Evolutionary conservation across 306 rosid genomes (phyloP).

Genomic region (Trifolium fragiferum): DNA sequence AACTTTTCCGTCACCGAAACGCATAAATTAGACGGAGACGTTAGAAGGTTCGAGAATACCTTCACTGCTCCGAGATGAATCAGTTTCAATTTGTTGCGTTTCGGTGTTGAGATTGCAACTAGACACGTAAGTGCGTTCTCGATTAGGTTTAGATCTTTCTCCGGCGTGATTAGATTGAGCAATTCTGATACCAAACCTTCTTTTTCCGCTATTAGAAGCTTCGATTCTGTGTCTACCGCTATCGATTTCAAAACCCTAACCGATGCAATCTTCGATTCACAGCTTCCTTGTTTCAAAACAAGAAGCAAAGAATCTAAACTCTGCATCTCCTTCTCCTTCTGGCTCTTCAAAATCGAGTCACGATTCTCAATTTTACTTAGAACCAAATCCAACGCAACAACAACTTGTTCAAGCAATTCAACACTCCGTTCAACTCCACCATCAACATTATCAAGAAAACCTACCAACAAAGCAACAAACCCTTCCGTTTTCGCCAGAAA

Average conservation of each 20-base stretch:
- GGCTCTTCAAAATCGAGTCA: slow-evolving; percentile 52
- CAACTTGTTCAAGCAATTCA: slow-evolving; percentile 54
- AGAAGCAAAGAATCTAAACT: slow-evolving; percentile 57
- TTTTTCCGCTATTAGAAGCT: slow-evolving; percentile 63
- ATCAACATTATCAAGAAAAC: slow-evolving; percentile 62
- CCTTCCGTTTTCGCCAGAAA: slow-evolving; percentile 58
- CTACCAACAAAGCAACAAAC: slow-evolving; percentile 53
- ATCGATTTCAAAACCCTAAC: slow-evolving; percentile 57
- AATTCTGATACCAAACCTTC: slow-evolving; percentile 62
- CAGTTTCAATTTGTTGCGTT: slow-evolving; percentile 54
- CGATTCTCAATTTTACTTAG: slow-evolving; percentile 45
- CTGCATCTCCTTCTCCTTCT: neutral
- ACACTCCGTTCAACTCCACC: slow-evolving; percentile 32
- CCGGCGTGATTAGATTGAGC: slow-evolving; percentile 53
- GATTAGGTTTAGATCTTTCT: slow-evolving; percentile 54
- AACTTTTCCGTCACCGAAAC: slow-evolving; percentile 59
- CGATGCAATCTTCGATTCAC: slow-evolving; percentile 55
- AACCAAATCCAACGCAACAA: slow-evolving; percentile 54
- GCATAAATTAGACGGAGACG: slow-evolving; percentile 44
- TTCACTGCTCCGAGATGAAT: slow-evolving; percentile 64
- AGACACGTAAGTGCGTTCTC: slow-evolving; percentile 64
- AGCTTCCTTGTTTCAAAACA: slow-evolving; percentile 58
- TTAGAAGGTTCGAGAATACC: slow-evolving; percentile 49
- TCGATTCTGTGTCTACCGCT: slow-evolving; percentile 65
- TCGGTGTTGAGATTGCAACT: slow-evolving; percentile 61